Conservation (phyloP, 2,329 filamentous ascomycete species). For the Lanzia echinophila region DNA sequence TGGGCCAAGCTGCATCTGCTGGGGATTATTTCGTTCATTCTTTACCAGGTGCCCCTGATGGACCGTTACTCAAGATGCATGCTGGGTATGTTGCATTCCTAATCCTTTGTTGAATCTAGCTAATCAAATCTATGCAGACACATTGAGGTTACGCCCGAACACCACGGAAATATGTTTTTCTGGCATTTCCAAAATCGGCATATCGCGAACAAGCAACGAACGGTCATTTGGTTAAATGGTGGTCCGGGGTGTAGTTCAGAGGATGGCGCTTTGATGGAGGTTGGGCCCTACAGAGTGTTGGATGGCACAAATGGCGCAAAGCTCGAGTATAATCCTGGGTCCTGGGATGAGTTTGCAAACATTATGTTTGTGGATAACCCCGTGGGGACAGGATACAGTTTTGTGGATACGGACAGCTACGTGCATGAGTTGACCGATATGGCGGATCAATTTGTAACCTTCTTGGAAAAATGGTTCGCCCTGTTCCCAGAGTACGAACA, state of each 20-base stretch:
- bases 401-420: constrained; percentile 83
- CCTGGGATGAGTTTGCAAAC: constrained; percentile 98
- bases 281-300: constrained; percentile 85
- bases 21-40: constrained; percentile 86
- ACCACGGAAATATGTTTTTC: constrained; percentile 94
- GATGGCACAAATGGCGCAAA: constrained; percentile 50
- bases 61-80: constrained; percentile 87
- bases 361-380: constrained; percentile 95
- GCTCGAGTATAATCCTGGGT: constrained; percentile 80
- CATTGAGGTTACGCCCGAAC: constrained; percentile 77
- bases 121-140: constrained; percentile 50
- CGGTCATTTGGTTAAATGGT: constrained; percentile 94
- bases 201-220: constrained; percentile 84
- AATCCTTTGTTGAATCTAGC: background rate
- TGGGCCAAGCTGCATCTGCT: constrained; percentile 45
- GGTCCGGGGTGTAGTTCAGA: constrained; percentile 96
- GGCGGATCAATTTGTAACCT: constrained; percentile 79
- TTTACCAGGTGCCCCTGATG: constrained; percentile 76
- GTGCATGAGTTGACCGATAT: constrained; percentile 80
- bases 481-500: constrained; percentile 86
- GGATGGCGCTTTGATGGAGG: constrained; percentile 83
- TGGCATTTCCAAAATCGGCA: constrained; percentile 97
- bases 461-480: constrained; percentile 85
- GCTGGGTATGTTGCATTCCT: constrained; percentile 64
- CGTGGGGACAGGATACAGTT: constrained; percentile 94